Evolutionary conservation across 257 asterid genomes (phyloP).

Genomic region (Leonotis leonurus): DNA sequence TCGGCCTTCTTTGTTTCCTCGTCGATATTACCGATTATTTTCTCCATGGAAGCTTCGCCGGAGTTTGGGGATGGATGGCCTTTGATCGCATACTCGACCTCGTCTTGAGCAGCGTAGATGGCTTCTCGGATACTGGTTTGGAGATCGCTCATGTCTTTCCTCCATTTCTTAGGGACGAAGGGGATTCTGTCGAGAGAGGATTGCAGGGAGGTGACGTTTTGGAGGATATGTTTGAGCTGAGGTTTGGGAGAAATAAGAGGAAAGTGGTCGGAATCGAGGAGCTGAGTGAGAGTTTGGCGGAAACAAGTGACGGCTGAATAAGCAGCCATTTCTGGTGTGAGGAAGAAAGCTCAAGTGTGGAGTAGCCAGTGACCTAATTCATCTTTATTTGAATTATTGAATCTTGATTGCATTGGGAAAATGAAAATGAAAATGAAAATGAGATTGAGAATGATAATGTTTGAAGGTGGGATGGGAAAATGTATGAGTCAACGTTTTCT

Average conservation of each 20-base stretch:
- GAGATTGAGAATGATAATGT: too few relatives aligned
- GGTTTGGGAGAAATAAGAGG: not conserved
- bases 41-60: not conserved
- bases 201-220: not conserved
- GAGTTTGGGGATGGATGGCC: not conserved
- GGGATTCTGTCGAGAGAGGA: not conserved
- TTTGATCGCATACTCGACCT: not conserved
- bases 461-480: not conserved
- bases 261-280: not conserved
- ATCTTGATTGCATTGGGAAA: not conserved
- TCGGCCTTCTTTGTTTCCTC: not conserved
- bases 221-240: not conserved
- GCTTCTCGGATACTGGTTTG: not conserved
- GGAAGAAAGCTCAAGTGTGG: too few relatives aligned
- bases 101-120: constrained; percentile 3
- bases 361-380: not conserved
- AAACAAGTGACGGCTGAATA: not conserved
- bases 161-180: not conserved
- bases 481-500: not conserved
- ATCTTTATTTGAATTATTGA: not conserved
- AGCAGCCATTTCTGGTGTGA: not conserved
- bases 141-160: not conserved
- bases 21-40: not conserved
- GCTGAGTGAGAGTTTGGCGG: not conserved
- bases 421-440: too few relatives aligned